Evolutionary conservation across 108 stramenopile genomes (phyloP), one percentile per base, ranked within the genome.

Genomic region (Pseudonitzschia delicatissima): DNA sequence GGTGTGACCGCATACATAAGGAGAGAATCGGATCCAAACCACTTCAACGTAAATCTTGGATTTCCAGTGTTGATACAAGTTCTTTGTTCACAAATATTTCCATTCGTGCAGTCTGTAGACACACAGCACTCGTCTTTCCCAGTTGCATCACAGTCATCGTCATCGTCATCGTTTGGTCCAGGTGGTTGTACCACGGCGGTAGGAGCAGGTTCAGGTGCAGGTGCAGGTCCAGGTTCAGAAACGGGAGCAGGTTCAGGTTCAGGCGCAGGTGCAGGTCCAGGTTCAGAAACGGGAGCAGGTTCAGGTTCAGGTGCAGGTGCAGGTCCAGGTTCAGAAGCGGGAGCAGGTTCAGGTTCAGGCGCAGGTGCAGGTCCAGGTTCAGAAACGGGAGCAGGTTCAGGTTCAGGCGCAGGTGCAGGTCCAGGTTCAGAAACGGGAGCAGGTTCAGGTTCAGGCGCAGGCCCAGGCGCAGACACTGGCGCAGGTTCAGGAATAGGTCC

Each of bases 61-160:
- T 69, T 69, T 13, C 74, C 74, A 33, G 64, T 68, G 26, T 45
- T 62, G 33, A 76, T 76, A 49, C 74, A 76, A 25, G 62, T 67
- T 26, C 63, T 35, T 39, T 69, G 74, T 13, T 62, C 64, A 34
- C 74, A 76, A 2, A 76, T 9, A 32, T 63, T 61, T 40, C 35
- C 21, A 13, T 61, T 59, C 13, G 21, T 4, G 55, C 74, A 76
- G 31, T 76, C 74, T 2, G 45, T 33, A 49, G 35, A 28, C n/a
- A 52, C 66, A 37, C 74, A 76, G 52, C 74, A 76, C 48, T 76
- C 63, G 42, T 76, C 68, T 20, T 27, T 47, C 42, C 57, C 45
- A 4, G 37, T 17, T 21, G 23, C 7, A 17, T 17, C 23, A 23
- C 47, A 48, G 20, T 48, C 29, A 23, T 50, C 60, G 72, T 52